These are phyloP conservation scores for Umbelopsis ramanniana DNA, from an alignment of 192 early-diverging fungal species.

Conservation along the genomic window DNA sequence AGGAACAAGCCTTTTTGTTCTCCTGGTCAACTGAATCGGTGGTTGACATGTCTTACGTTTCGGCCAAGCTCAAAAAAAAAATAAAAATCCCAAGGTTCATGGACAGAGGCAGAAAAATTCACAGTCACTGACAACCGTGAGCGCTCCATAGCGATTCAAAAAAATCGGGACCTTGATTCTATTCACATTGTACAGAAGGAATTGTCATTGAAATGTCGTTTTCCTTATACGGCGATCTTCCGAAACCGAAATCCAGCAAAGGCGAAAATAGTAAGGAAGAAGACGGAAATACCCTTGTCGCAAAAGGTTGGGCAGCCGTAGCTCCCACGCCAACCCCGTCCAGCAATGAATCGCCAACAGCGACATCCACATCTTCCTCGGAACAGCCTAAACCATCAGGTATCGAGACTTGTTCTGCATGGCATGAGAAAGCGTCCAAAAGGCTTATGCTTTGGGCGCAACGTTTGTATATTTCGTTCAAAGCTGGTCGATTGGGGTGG, in stretches of 20 bases:
- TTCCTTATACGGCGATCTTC: conserved; percentile 29
- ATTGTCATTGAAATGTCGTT: conserved; percentile 26
- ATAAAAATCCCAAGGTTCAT: background rate
- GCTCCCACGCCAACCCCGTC: conserved; percentile 8
- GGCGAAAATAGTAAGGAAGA: background rate
- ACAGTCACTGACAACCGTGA: background rate
- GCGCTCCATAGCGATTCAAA: background rate
- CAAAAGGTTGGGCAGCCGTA: conserved; percentile 23
- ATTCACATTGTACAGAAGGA: background rate
- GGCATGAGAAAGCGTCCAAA: background rate
- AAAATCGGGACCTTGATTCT: background rate
- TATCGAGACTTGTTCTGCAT: background rate
- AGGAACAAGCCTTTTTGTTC: conserved; percentile 39
- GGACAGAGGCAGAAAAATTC: background rate
- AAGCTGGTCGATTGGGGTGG: too few relatives aligned
- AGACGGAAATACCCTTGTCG: background rate
- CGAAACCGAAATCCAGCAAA: conserved; percentile 28
- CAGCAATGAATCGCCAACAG: background rate
- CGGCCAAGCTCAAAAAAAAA: background rate
- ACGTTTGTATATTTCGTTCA: too few relatives aligned
- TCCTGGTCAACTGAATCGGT: background rate
- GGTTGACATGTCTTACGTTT: background rate
- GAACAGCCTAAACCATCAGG: conserved; percentile 25
- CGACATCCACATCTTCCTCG: background rate
- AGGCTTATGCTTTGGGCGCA: too few relatives aligned